phyloP scores from a whole-genome alignment of 768 basidiomycete genomes.

The Pisolithus tinctorius region DNA sequence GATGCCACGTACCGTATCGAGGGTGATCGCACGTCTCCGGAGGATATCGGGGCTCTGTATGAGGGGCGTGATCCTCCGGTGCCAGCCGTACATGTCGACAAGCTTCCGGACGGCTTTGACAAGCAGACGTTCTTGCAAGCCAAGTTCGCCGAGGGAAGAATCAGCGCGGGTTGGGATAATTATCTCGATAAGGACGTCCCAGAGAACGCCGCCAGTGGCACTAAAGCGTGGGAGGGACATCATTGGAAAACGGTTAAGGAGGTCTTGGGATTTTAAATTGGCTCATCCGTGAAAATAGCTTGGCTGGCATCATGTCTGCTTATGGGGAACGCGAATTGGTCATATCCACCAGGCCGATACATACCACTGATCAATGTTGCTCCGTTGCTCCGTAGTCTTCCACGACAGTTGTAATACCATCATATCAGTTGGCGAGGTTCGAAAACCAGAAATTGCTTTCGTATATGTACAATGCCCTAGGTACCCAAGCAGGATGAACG shows the following conservation, averaged over 20 bases:
- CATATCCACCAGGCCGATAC: background rate
- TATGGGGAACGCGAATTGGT: too few relatives aligned
- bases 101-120: constrained; percentile 23
- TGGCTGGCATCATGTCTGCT: too few relatives aligned
- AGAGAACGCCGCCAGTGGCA: constrained; percentile 25
- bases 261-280: constrained; percentile 17
- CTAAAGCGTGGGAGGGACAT: constrained; percentile 29
- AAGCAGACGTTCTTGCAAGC: constrained; percentile 27
- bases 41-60: constrained; percentile 23
- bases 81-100: constrained; percentile 15
- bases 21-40: constrained; percentile 26
- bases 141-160: constrained; percentile 22
- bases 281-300: constrained; percentile 63
- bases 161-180: constrained; percentile 31
- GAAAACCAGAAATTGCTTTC: background rate
- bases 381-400: too few relatives aligned
- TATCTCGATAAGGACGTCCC: constrained; percentile 21
- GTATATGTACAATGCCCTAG: background rate
- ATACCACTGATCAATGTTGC: background rate
- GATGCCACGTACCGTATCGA: constrained; percentile 30
- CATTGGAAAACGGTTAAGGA: constrained; percentile 25
- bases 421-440: background rate
- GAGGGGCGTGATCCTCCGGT: constrained; percentile 14
- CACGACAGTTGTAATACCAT: too few relatives aligned
- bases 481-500: background rate